Conservation (phyloP, 768 basidiomycete genomes). For the Amyloporia xantha region DNA sequence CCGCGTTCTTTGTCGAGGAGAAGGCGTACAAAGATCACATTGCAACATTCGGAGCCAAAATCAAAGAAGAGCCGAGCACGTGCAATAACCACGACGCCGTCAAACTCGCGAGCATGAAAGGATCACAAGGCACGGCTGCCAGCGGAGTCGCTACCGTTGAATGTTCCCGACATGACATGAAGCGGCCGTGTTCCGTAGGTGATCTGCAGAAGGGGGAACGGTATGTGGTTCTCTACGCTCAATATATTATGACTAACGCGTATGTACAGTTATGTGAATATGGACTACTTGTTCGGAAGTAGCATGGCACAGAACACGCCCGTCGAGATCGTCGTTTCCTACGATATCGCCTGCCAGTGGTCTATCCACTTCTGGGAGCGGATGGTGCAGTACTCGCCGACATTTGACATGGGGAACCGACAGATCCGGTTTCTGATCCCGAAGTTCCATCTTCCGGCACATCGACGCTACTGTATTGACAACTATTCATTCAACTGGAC, state of each 20-base stretch:
- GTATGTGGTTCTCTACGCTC: slow-evolving; percentile 7
- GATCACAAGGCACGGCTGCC: slow-evolving; percentile 1
- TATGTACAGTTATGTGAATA: slow-evolving; percentile 14
- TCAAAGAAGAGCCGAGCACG: slow-evolving; percentile 16
- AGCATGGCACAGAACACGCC: neutral
- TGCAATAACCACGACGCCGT: slow-evolving; percentile 15
- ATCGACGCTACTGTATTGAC: slow-evolving; percentile 24
- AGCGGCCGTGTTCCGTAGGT: slow-evolving; percentile 16
- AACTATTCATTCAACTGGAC: slow-evolving; percentile 27
- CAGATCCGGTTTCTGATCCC: slow-evolving; percentile 23
- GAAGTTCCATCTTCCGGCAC: slow-evolving; percentile 32
- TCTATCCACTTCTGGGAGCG: slow-evolving; percentile 8
- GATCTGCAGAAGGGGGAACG: slow-evolving; percentile 23
- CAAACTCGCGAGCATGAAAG: slow-evolving; percentile 9
- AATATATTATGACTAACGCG: neutral
- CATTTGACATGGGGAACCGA: neutral
- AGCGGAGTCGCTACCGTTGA: slow-evolving; percentile 12
- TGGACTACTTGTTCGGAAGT: slow-evolving; percentile 17
- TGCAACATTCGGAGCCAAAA: neutral
- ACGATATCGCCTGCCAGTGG: slow-evolving; percentile 23
- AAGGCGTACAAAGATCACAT: slow-evolving; percentile 15
- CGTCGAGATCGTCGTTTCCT: slow-evolving; percentile 6
- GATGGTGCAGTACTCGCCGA: neutral
- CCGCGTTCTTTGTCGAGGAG: slow-evolving; percentile 22
- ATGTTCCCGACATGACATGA: slow-evolving; percentile 19